Conservation (phyloP, 768 basidiomycete genomes). For the Pleurotus djamor region DNA sequence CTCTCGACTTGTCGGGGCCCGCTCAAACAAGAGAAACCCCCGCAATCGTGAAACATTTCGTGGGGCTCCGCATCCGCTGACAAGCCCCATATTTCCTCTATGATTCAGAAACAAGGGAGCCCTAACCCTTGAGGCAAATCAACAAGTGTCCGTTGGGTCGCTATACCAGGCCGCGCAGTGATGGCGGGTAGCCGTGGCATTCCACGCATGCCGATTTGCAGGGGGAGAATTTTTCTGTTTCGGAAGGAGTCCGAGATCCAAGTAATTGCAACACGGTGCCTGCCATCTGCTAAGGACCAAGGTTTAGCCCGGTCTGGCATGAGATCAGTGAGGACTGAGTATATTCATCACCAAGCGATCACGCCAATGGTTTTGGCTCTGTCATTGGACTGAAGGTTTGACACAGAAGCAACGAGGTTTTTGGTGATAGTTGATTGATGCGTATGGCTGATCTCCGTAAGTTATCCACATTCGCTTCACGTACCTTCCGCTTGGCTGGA, state of each 20-base stretch:
- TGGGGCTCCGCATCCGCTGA: conserved; percentile 6
- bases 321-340: too few relatives aligned
- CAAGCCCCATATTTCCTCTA: not conserved
- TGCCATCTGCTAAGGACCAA: too few relatives aligned
- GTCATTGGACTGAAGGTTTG: not conserved
- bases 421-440: not conserved
- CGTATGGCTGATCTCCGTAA: not conserved
- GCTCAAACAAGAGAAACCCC: not conserved
- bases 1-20: not conserved
- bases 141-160: not conserved
- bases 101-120: not conserved
- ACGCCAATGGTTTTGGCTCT: not conserved
- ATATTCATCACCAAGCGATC: too few relatives aligned
- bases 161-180: not conserved
- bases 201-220: not conserved
- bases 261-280: too few relatives aligned
- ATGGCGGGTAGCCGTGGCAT: not conserved
- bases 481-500: not conserved
- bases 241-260: too few relatives aligned
- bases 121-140: not conserved
- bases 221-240: too few relatives aligned
- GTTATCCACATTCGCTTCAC: not conserved
- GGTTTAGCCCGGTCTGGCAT: too few relatives aligned
- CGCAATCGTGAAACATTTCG: not conserved
- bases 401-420: not conserved